Percentiles rank a stretch among this genome's conserved stretches.
Evolutionary conservation across 768 basidiomycete genomes (phyloP).

Genomic region (Hygrophorus russula): DNA sequence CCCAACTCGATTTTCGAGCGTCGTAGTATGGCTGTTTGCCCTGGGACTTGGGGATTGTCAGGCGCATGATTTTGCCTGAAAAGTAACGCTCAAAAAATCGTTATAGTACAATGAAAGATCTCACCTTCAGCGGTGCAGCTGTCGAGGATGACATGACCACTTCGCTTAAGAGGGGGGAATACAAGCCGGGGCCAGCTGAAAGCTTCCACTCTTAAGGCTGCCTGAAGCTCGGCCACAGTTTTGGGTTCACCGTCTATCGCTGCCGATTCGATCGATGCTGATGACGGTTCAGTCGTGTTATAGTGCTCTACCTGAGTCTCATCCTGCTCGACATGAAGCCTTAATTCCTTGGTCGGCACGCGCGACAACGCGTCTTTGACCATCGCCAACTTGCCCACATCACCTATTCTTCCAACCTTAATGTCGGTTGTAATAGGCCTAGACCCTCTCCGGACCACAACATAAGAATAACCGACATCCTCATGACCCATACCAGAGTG

Average conservation of each 20-base stretch:
- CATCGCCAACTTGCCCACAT: conserved; percentile 35
- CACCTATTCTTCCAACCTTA: conserved; percentile 40
- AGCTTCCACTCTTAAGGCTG: conserved; percentile 58
- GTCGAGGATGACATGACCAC: conserved; percentile 87
- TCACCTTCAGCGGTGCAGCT: conserved; percentile 78
- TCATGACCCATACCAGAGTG: conserved; percentile 80
- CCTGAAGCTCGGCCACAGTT: conserved; percentile 29
- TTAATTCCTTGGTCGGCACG: conserved; percentile 27
- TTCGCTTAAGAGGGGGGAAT: conserved; percentile 84
- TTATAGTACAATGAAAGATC: conserved; percentile 1
- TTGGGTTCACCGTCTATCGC: conserved; percentile 5
- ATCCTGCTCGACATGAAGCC: conserved; percentile 24
- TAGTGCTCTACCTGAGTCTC: conserved; percentile 7
- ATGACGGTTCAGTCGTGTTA: conserved; percentile 1
- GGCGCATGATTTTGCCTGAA: conserved; percentile 83
- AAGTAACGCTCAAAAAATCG: neutral
- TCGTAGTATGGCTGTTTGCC: conserved; percentile 95
- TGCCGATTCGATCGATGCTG: conserved; percentile 2
- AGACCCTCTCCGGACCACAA: conserved; percentile 72
- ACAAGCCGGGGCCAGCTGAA: conserved; percentile 87
- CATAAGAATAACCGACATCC: conserved; percentile 82
- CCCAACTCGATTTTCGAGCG: conserved; percentile 88
- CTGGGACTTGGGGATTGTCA: conserved; percentile 87
- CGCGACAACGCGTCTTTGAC: conserved; percentile 20
- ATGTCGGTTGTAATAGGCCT: conserved; percentile 38